phyloP scores from a whole-genome alignment of 176 grass and related monocot species.

The Raddia distichophylla region DNA sequence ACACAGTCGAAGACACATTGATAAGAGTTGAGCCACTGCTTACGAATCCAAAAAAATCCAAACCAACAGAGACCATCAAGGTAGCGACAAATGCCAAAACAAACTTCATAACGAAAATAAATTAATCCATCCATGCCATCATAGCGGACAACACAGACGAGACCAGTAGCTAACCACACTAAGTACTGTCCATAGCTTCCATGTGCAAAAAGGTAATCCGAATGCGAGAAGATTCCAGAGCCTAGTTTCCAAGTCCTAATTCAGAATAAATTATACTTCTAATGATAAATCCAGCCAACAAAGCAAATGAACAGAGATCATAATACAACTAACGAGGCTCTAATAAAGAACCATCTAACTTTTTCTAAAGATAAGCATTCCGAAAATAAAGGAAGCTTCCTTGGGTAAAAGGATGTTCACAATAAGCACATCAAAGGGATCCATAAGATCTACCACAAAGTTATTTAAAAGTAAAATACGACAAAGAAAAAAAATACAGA shows the following conservation, averaged over 20 bases:
- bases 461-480: constrained; percentile 21
- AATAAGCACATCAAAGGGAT: neutral
- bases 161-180: neutral
- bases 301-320: neutral
- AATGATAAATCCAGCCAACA: neutral
- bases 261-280: constrained; percentile 13
- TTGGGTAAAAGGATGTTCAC: neutral
- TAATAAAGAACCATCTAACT: constrained; percentile 4
- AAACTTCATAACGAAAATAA: neutral
- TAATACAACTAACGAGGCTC: neutral
- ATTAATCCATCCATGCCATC: neutral
- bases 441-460: neutral
- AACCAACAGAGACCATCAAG: neutral
- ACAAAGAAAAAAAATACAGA: neutral
- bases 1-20: neutral
- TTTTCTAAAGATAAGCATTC: neutral
- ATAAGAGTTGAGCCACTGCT: neutral
- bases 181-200: neutral
- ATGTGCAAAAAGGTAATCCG: constrained; percentile 34
- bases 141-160: neutral
- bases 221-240: constrained; percentile 28
- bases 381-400: constrained; percentile 3
- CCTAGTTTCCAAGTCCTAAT: constrained; percentile 10
- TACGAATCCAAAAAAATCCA: neutral
- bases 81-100: neutral